Percentiles rank a stretch among this genome's conserved stretches.
Conservation (phyloP, 2,329 filamentous ascomycete genomes). For the Pseudocercospora crystallina region DNA sequence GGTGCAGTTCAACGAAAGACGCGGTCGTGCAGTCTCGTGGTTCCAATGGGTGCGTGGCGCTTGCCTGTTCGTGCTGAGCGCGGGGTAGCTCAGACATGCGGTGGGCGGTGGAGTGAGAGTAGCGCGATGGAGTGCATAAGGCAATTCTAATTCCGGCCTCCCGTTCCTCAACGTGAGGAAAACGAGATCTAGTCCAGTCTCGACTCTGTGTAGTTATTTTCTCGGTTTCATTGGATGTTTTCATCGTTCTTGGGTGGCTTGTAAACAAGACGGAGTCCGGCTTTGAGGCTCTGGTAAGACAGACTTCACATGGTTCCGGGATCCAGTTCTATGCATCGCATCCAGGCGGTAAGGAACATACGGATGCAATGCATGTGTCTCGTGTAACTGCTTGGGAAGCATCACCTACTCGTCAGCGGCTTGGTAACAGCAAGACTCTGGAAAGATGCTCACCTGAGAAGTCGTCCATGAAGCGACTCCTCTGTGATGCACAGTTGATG, state of each 20-base stretch:
- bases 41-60: not conserved
- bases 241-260: no score
- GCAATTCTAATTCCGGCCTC: no score
- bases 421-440: not conserved
- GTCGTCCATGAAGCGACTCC: not conserved
- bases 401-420: constrained; percentile 12
- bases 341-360: no score
- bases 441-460: constrained; percentile 4
- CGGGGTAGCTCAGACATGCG: not conserved
- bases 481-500: no score
- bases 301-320: no score
- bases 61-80: not conserved
- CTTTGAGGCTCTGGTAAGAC: not conserved
- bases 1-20: no score
- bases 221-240: no score
- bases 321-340: no score
- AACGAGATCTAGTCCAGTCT: no score
- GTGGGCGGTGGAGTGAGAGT: not conserved
- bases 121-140: no score
- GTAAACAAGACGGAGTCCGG: not conserved
- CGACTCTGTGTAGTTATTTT: no score
- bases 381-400: constrained; percentile 5
- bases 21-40: not conserved
- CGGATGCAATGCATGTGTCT: not conserved
- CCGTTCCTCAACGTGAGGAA: no score